These are phyloP conservation scores for Phytophthora quininea DNA, from an alignment of 352 stramenopile species.

Conservation along the genomic window DNA sequence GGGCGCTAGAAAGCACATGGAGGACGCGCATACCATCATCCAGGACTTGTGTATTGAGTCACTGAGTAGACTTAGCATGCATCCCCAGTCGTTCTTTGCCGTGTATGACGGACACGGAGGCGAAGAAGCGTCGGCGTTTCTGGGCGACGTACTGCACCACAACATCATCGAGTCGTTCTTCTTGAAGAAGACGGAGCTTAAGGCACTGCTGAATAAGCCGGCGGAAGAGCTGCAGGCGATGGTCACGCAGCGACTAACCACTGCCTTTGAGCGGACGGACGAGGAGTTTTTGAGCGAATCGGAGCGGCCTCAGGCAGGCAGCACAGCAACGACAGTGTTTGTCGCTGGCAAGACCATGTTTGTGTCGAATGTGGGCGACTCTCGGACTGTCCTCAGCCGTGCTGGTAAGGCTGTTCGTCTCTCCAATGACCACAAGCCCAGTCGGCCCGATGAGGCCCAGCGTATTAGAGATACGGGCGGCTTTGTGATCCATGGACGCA, in stretches of 20 bases:
- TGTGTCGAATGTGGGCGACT: conserved; percentile 97
- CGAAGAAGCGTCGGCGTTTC: conserved; percentile 91
- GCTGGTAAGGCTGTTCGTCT: conserved; percentile 88
- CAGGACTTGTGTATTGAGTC: conserved; percentile 85
- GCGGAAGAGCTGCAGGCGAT: conserved; percentile 53
- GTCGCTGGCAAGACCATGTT: conserved; percentile 93
- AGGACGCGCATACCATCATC: conserved; percentile 95
- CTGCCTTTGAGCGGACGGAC: conserved; percentile 74
- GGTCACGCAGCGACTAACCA: conserved; percentile 54
- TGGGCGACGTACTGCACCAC: conserved; percentile 78
- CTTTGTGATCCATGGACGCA: conserved; percentile 90
- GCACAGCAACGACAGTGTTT: conserved; percentile 94
- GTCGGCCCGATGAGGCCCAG: conserved; percentile 92
- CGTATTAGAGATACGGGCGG: conserved; percentile 94
- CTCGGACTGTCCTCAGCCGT: conserved; percentile 93
- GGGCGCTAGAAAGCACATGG: conserved; percentile 94
- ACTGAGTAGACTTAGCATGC: conserved; percentile 54
- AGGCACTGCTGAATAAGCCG: conserved; percentile 37
- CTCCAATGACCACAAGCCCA: conserved; percentile 97
- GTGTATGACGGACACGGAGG: conserved; percentile 98
- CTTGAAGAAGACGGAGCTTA: conserved; percentile 50
- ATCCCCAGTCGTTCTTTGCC: conserved; percentile 94
- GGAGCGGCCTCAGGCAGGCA: conserved; percentile 84
- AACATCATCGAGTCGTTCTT: conserved; percentile 71
- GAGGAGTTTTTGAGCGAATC: conserved; percentile 74